phyloP scores from a whole-genome alignment of 805 yeast species.

The Ogataea glucozyma region DNA sequence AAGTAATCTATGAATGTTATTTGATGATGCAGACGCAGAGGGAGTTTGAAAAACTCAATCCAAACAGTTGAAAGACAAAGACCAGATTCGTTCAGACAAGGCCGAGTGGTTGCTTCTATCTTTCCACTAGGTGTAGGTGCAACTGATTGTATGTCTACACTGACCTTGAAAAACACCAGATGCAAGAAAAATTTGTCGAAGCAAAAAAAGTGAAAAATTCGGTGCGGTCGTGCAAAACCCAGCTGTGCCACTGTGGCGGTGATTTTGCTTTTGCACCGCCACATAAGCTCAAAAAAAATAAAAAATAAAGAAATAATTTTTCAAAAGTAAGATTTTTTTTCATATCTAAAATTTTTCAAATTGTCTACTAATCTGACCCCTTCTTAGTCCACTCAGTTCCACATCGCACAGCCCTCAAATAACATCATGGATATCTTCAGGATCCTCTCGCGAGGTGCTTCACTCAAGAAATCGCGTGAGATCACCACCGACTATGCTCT shows the following conservation, averaged over 20 bases:
- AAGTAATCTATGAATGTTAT: neutral
- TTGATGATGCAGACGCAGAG: neutral
- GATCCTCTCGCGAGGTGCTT: conserved; percentile 83
- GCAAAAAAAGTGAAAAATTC: conserved; percentile 15
- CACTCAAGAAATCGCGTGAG: conserved; percentile 58
- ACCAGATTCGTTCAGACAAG: neutral
- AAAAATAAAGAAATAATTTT: neutral
- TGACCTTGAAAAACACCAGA: conserved; percentile 1
- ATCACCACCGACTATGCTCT: conserved; percentile 44
- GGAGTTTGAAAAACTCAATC: too few relatives aligned
- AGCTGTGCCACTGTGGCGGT: conserved; percentile 4
- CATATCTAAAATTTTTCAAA: conserved; percentile 4
- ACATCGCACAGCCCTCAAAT: too few relatives aligned
- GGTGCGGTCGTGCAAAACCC: conserved; percentile 17
- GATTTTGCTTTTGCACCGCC: conserved; percentile 8
- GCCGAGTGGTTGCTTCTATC: too few relatives aligned
- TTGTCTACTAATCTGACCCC: neutral
- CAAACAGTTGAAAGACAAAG: too few relatives aligned
- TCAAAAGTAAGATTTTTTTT: conserved; percentile 1
- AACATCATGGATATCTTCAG: conserved; percentile 93
- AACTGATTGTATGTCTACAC: neutral
- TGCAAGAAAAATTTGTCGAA: conserved; percentile 25
- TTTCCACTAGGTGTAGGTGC: too few relatives aligned
- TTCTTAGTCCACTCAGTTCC: neutral
- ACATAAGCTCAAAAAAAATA: neutral